A percentile compares a stretch with the other conserved stretches of the same genome.
phyloP scores from a whole-genome alignment of 1,284 basidiomycete genomes.

The Apiotrichum siamense region DNA sequence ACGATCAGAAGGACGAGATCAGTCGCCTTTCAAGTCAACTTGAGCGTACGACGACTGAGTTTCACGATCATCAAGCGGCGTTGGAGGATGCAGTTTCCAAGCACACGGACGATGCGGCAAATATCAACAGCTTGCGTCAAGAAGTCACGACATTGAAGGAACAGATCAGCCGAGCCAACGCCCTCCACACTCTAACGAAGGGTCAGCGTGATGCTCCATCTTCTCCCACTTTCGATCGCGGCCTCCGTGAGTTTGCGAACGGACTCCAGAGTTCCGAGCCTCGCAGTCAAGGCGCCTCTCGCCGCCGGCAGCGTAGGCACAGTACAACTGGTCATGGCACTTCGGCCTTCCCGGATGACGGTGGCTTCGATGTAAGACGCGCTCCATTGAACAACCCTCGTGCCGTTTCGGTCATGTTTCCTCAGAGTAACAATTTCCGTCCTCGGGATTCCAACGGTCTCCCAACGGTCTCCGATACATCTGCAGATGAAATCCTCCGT shows the following conservation, averaged over 20 bases:
- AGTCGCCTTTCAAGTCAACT: slow-evolving; percentile 74
- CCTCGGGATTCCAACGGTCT: slow-evolving; percentile 64
- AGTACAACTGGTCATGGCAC: slow-evolving; percentile 32
- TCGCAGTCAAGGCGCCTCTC: slow-evolving; percentile 16
- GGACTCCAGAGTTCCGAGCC: slow-evolving; percentile 56
- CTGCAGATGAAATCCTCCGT: slow-evolving; percentile 89
- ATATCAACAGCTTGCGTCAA: slow-evolving; percentile 80
- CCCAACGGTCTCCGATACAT: slow-evolving; percentile 72
- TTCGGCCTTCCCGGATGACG: slow-evolving; percentile 7
- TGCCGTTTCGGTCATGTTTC: slow-evolving; percentile 84
- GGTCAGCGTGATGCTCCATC: slow-evolving; percentile 54
- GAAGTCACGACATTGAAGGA: slow-evolving; percentile 89
- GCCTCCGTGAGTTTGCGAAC: slow-evolving; percentile 51
- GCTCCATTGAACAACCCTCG: slow-evolving; percentile 71
- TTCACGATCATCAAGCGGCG: slow-evolving; percentile 72
- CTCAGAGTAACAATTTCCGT: slow-evolving; percentile 58
- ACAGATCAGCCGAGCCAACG: slow-evolving; percentile 89
- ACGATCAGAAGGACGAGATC: slow-evolving; percentile 80
- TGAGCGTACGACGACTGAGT: slow-evolving; percentile 51
- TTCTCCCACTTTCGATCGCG: slow-evolving; percentile 59
- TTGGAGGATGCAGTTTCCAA: slow-evolving; percentile 50
- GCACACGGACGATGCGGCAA: slow-evolving; percentile 71
- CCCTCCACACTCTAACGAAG: slow-evolving; percentile 73
- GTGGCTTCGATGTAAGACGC: slow-evolving; percentile 52
- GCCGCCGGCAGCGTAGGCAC: slow-evolving; percentile 54